Evolutionary conservation across 2,329 filamentous ascomycete genomes (phyloP).

Genomic region (Botrytis paeoniae): DNA sequence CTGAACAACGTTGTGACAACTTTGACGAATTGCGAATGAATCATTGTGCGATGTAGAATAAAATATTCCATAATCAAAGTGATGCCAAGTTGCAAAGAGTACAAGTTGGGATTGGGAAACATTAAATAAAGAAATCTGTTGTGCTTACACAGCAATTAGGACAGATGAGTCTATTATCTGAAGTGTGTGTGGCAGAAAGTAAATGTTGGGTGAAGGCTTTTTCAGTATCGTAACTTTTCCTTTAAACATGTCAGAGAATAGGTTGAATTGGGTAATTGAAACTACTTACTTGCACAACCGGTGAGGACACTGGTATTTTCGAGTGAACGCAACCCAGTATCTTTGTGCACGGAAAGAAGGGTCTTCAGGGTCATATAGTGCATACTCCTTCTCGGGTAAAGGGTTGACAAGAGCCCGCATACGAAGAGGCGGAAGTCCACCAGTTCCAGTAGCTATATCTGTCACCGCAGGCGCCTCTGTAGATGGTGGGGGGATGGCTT

Average conservation of each 20-base stretch:
- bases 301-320: slow-evolving; percentile 35
- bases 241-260: neutral
- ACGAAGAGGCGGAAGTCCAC: neutral
- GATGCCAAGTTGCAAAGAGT: too few relatives aligned
- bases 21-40: neutral
- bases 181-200: slow-evolving; percentile 42
- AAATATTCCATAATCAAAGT: neutral
- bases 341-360: slow-evolving; percentile 25
- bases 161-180: slow-evolving; percentile 27
- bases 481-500: slow-evolving; percentile 12
- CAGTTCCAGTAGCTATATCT: slow-evolving; percentile 3
- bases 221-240: slow-evolving; percentile 23
- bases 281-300: slow-evolving; percentile 31
- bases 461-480: neutral
- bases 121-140: neutral
- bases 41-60: neutral
- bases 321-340: slow-evolving; percentile 25
- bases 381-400: slow-evolving; percentile 14
- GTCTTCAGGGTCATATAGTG: slow-evolving; percentile 26
- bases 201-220: slow-evolving; percentile 42
- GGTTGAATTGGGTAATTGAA: too few relatives aligned
- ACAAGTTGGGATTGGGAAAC: neutral
- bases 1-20: neutral
- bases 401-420: slow-evolving; percentile 8
- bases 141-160: slow-evolving; percentile 11